Base-by-base conservation (phyloP, 1,139 yeast species). In the Schizosaccharomyces versatilis region DNA sequence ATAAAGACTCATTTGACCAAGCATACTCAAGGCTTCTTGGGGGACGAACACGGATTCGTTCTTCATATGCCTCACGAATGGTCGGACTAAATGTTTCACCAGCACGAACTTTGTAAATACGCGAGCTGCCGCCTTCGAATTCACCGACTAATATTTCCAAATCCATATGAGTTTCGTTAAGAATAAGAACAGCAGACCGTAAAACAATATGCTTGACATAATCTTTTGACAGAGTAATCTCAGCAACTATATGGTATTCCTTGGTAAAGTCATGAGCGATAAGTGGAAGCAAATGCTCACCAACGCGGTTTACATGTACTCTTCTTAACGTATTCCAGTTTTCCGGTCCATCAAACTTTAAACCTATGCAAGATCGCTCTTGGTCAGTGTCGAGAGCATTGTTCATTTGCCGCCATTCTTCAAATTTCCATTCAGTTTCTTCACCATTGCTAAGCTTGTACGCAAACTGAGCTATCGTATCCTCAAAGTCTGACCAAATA, bases 401-500 rank as follows among this genome's bases (percentile, higher is more conserved):
- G 66, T 98, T 79, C 19, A 86, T 77, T 40, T 74, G 75, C 59
- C 84, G 74, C 96, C 97, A 90, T 63, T 90, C 95, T 63, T 88
- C 94, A 70, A 93, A 93, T 49, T 90, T 80, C 97, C 97, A 93
- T 0, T 88, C 82, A 9, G 77, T 67, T 7, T 69, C 68, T 6
- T 74, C 75, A 2, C 76, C 75, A 51, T 79, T 73, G 52, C 70
- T 69, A 32, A 86, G 66, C 0, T 64, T 57, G 0, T 73, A n/a
- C 61, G 63, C 49, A 48, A 49, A 54, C 49, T 58, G 56, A 52
- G 62, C 40, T 51, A 65, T 64, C 2, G 63, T 61, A 17, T 62
- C 63, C 6, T 63, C 65, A 6, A 68, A 63, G 53, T 81, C 81
- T 17, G 77, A 73, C 96, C 96, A 88, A 0, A 90, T 77, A 55